These are phyloP conservation scores for Brassica balearica DNA, from an alignment of 441 rosid genomes.

Conservation along the genomic window DNA sequence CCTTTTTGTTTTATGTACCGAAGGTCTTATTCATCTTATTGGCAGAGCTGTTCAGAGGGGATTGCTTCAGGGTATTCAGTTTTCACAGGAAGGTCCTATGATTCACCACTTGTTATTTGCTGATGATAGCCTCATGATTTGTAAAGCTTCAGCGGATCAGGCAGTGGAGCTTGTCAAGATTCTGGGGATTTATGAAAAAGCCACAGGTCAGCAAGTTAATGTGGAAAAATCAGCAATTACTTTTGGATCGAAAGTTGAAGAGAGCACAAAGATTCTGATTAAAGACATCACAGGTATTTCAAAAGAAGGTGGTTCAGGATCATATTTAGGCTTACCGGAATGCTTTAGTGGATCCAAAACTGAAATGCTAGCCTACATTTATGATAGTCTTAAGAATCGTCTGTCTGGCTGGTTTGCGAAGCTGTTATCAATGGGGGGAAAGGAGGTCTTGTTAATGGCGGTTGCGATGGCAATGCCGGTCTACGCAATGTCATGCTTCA, in stretches of 20 bases:
- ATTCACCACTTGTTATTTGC: background rate
- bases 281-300: background rate
- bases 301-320: background rate
- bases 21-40: background rate
- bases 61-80: background rate
- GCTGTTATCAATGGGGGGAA: too few relatives aligned
- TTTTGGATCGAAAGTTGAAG: background rate
- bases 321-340: background rate
- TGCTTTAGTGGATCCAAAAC: background rate
- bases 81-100: background rate
- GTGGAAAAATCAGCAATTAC: background rate
- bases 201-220: background rate
- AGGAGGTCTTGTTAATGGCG: background rate
- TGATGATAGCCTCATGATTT: background rate
- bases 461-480: background rate
- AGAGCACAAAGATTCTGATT: background rate
- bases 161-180: background rate
- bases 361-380: background rate
- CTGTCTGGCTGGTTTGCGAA: background rate
- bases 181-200: background rate
- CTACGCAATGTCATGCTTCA: background rate
- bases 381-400: background rate
- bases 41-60: background rate
- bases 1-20: background rate
- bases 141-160: background rate